Base-by-base conservation (phyloP, 805 yeast species). In the Candida silvicultrix region DNA sequence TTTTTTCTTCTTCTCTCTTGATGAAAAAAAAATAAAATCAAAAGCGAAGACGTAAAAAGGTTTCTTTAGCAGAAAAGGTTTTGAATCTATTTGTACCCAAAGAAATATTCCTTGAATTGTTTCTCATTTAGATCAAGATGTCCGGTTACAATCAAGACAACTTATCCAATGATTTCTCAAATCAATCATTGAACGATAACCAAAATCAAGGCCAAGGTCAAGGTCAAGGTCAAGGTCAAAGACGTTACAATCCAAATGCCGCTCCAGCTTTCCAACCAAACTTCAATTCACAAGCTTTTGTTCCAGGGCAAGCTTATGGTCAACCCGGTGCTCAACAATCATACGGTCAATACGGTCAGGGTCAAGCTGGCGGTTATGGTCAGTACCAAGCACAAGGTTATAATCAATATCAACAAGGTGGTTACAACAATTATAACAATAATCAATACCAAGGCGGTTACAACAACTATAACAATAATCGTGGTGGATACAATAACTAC, bases 221-320 rank as follows among this genome's bases (percentile, higher is more conserved):
- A 9, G 32, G 46, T 40, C n/a, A n/a, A n/a, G 59, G 54, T 21
- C 52, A 52, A 29, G 47, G 47, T 3, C 63, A 63, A 52, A 62
- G 54, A 43, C 70, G 65, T 41, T 71, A 60, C 64, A 76, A 80
- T 54, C 80, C 85, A 28, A 70, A 67, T 50, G 69, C 68, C 35
- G 75, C 75, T 11, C 70, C 71, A 50, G 42, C 76, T 14, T 77
- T 78, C 62, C 77, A 75, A 45, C 80, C 81, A 41, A 50, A 53
- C 35, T 70, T 63, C 43, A 46, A 50, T 34, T 71, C 67, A 45
- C 70, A 58, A 47, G 48, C 66, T 20, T 66, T 65, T 44, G 62
- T 56, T 38, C 75, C 74, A 44, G 67, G 66, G 44, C 76, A 68
- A 46, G 55, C 56, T 41, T 61, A 60, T 50, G 65, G 64, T 47